Evolutionary conservation across 331 rosid genomes (phyloP).

Genomic region (Erythrophleum ivorense): DNA sequence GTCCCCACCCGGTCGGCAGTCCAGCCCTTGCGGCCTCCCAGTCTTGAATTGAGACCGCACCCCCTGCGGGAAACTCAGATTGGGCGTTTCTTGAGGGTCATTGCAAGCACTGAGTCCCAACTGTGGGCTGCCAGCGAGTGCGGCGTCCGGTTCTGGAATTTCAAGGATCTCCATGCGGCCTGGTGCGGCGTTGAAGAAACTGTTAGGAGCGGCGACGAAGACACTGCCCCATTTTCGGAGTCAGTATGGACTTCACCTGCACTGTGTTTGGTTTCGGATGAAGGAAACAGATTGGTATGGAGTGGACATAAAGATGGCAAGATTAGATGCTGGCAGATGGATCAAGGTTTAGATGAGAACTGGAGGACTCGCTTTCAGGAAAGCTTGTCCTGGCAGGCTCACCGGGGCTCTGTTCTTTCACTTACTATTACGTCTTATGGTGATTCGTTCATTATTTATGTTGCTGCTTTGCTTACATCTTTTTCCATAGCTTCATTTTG

Average conservation of each 20-base stretch:
- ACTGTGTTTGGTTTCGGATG: constrained; percentile 80
- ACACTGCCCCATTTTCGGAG: constrained; percentile 77
- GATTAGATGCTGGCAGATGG: constrained; percentile 85
- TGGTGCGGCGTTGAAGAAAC: constrained; percentile 46
- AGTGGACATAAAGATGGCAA: constrained; percentile 93
- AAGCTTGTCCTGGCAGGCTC: constrained; percentile 86
- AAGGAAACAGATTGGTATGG: constrained; percentile 72
- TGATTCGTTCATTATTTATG: constrained; percentile 39
- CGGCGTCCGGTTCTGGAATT: constrained; percentile 78
- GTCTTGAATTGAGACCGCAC: constrained; percentile 83
- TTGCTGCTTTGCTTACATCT: not conserved
- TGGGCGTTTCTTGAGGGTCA: constrained; percentile 72
- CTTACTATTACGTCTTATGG: constrained; percentile 76
- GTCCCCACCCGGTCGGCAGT: constrained; percentile 71
- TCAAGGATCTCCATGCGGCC: constrained; percentile 63
- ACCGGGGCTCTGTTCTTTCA: constrained; percentile 90
- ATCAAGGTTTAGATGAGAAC: constrained; percentile 41
- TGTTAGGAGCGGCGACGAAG: constrained; percentile 61
- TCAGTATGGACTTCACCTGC: constrained; percentile 68
- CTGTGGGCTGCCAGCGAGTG: constrained; percentile 84
- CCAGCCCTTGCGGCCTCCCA: constrained; percentile 81
- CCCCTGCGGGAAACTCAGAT: constrained; percentile 88
- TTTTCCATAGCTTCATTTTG: not conserved
- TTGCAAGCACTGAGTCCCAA: constrained; percentile 64
- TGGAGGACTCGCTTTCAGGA: constrained; percentile 55